Evolutionary conservation across 2,329 filamentous ascomycete species (phyloP).

Genomic region (Penicillium sp.): DNA sequence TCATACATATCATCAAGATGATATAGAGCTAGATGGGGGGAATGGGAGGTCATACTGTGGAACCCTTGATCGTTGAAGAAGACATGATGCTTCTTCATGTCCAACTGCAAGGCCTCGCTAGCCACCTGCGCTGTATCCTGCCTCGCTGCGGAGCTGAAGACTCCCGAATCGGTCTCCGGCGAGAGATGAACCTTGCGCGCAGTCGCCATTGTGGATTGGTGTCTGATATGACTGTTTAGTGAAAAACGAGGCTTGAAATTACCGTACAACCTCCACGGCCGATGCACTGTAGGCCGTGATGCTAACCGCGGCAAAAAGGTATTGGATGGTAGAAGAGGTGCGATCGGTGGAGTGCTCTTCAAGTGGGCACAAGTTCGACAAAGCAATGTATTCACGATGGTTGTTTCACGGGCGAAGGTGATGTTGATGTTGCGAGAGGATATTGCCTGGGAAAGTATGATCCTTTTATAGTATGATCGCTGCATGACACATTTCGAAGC

Average conservation of each 20-base stretch:
- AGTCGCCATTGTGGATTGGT: constrained; percentile 48
- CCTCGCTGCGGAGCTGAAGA: constrained; percentile 51
- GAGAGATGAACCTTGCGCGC: constrained; percentile 50
- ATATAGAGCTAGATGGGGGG: neutral
- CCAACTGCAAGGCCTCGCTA: constrained; percentile 71
- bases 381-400: neutral
- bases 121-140: constrained; percentile 63
- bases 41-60: constrained; percentile 57
- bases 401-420: neutral
- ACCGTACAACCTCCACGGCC: neutral
- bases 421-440: neutral
- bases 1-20: neutral
- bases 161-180: constrained; percentile 42
- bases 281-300: neutral
- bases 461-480: constrained; percentile 7
- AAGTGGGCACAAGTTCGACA: neutral
- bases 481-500: constrained; percentile 1
- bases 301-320: constrained; percentile 2
- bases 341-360: neutral
- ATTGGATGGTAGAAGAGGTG: neutral
- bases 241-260: neutral
- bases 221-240: neutral
- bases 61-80: constrained; percentile 76
- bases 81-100: constrained; percentile 72
- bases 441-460: neutral